Percentiles rank a stretch among this genome's conserved stretches.
phyloP scores from a whole-genome alignment of 2,329 filamentous ascomycete genomes.

The Calonectria pauciramosa region DNA sequence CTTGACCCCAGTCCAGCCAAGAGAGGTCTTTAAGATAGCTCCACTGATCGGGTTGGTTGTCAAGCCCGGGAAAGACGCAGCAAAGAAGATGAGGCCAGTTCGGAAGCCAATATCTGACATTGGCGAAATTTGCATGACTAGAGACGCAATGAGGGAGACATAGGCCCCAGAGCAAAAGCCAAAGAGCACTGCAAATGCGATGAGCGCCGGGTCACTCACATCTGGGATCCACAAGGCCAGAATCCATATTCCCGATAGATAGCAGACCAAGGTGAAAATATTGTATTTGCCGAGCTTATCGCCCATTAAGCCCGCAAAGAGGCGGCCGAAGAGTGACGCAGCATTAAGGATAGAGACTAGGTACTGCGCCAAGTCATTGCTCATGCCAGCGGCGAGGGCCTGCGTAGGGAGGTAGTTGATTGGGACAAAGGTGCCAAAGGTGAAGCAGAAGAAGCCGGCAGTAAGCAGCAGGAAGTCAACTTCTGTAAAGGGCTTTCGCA shows the following conservation, averaged over 20 bases:
- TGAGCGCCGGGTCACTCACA: too few relatives aligned
- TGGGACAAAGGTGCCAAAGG: constrained; percentile 53
- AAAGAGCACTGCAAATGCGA: constrained; percentile 52
- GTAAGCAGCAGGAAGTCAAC: constrained; percentile 45
- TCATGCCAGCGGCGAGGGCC: constrained; percentile 66
- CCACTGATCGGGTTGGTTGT: constrained; percentile 70
- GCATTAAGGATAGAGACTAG: constrained; percentile 78
- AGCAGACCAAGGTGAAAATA: constrained; percentile 44
- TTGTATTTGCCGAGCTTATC: constrained; percentile 71
- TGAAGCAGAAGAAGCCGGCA: constrained; percentile 52
- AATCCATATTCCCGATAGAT: too few relatives aligned
- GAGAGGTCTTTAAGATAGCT: constrained; percentile 48
- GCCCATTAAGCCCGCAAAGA: constrained; percentile 70
- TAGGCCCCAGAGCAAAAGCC: constrained; percentile 65
- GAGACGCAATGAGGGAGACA: constrained; percentile 61
- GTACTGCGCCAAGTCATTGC: constrained; percentile 72
- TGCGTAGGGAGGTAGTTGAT: constrained; percentile 65
- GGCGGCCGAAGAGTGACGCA: constrained; percentile 69
- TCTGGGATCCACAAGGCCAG: too few relatives aligned
- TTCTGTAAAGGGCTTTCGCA: constrained; percentile 50
- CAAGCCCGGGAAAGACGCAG: constrained; percentile 67
- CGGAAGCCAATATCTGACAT: constrained; percentile 46
- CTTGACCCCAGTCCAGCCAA: background rate
- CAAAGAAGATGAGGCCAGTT: constrained; percentile 60
- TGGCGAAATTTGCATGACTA: constrained; percentile 28